These are phyloP conservation scores for Saccharum hybrid DNA, from an alignment of 202 grass and related monocot species.

Conservation along the genomic window DNA sequence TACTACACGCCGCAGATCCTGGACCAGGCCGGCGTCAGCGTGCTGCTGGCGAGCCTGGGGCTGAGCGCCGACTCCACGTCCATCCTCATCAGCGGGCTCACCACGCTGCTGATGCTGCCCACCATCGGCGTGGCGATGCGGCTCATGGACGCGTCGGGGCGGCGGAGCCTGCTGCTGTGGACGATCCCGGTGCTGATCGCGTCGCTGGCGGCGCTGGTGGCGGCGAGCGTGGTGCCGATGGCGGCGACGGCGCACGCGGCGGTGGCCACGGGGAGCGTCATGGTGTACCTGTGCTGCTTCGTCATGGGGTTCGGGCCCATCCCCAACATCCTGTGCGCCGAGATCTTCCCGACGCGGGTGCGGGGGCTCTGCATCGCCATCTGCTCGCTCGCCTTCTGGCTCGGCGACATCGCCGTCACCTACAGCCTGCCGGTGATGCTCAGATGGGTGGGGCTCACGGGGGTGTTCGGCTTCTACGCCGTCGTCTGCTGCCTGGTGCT, in stretches of 20 bases:
- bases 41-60: conserved; percentile 59
- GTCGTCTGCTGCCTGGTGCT: conserved; percentile 70
- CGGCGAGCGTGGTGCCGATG: conserved; percentile 57
- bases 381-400: conserved; percentile 70
- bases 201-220: conserved; percentile 60
- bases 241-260: conserved; percentile 54
- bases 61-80: conserved; percentile 68
- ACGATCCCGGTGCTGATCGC: conserved; percentile 73
- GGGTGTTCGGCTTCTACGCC: conserved; percentile 64
- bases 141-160: conserved; percentile 84
- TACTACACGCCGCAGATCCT: conserved; percentile 91
- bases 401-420: conserved; percentile 68
- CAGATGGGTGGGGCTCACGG: conserved; percentile 44
- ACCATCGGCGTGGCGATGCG: conserved; percentile 83
- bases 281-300: conserved; percentile 83
- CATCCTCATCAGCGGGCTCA: conserved; percentile 74
- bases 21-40: conserved; percentile 72
- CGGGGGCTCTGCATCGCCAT: conserved; percentile 69
- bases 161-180: conserved; percentile 64
- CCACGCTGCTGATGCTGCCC: conserved; percentile 80
- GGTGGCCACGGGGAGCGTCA: conserved; percentile 65
- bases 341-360: conserved; percentile 73
- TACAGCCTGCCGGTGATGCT: conserved; percentile 74
- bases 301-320: conserved; percentile 85
- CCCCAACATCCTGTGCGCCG: conserved; percentile 72